Conservation (phyloP, 148 eudicot species). For the Spergularia bocconei region DNA sequence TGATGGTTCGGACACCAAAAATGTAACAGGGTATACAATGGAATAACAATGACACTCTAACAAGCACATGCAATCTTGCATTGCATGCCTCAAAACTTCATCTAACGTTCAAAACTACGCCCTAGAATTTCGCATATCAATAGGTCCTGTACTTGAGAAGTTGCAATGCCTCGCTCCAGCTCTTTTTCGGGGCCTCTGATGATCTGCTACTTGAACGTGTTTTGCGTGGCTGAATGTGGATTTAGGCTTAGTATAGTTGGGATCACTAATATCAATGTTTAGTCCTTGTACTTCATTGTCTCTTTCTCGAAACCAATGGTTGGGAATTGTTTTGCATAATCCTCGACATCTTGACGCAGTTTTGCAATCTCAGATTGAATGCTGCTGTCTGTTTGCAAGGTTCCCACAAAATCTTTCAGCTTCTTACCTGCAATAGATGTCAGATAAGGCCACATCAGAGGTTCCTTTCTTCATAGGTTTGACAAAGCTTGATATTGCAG, state of each 20-base stretch:
- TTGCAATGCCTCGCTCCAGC: neutral
- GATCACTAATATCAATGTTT: neutral
- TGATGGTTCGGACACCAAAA: neutral
- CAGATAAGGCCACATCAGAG: neutral
- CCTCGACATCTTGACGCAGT: constrained; percentile 79
- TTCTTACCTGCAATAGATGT: constrained; percentile 60
- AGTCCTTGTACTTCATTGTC: constrained; percentile 92
- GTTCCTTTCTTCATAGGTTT: neutral
- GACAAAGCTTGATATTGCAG: no score
- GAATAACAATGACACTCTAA: neutral
- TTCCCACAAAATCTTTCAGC: constrained; percentile 82
- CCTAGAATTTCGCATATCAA: neutral
- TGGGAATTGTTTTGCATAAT: constrained; percentile 95
- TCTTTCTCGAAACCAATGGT: constrained; percentile 96
- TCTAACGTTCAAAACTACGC: no score
- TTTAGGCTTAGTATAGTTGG: neutral
- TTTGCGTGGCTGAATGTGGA: neutral
- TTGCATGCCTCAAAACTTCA: neutral
- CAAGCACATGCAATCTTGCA: neutral
- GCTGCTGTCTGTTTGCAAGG: constrained; percentile 58
- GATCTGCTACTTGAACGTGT: neutral
- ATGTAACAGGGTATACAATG: neutral
- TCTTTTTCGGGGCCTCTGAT: neutral
- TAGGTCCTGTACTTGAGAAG: neutral
- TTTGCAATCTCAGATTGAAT: constrained; percentile 74